These are phyloP conservation scores for Buddleja alternifolia DNA, from an alignment of 257 asterid species.

Conservation along the genomic window DNA sequence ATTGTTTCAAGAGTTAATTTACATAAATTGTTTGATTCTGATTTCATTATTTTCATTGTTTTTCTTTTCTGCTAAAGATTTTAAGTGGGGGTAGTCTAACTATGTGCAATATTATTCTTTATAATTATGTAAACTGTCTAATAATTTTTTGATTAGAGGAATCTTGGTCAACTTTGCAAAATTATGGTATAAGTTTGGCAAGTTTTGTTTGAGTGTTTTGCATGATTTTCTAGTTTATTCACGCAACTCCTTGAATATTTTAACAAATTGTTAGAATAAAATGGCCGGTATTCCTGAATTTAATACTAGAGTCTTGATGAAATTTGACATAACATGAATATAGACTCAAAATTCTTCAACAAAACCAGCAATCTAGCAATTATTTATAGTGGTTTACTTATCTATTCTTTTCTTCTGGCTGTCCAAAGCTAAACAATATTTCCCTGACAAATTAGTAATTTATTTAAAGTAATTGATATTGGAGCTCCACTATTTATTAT, in stretches of 20 bases:
- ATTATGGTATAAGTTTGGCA: conserved; percentile 12
- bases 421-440: conserved; percentile 22
- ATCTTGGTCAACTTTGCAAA: conserved; percentile 33
- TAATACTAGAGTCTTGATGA: too few relatives aligned
- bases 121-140: conserved; percentile 27
- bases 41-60: background rate
- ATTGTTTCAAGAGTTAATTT: too few relatives aligned
- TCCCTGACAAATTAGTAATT: conserved; percentile 21
- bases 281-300: background rate
- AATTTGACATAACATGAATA: background rate
- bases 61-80: background rate
- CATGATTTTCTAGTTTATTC: conserved; percentile 20
- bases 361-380: too few relatives aligned
- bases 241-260: background rate
- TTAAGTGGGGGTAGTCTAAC: background rate
- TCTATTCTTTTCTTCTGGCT: conserved; percentile 6
- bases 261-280: background rate
- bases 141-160: conserved; percentile 23
- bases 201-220: conserved; percentile 16
- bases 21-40: too few relatives aligned
- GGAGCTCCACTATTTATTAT: too few relatives aligned
- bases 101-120: background rate
- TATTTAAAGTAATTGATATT: too few relatives aligned
- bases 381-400: background rate
- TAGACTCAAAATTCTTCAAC: background rate